Percentiles rank a stretch among this genome's conserved stretches.
Conservation (phyloP, 495 filamentous ascomycete species). For the Lophiostoma macrostomum region DNA sequence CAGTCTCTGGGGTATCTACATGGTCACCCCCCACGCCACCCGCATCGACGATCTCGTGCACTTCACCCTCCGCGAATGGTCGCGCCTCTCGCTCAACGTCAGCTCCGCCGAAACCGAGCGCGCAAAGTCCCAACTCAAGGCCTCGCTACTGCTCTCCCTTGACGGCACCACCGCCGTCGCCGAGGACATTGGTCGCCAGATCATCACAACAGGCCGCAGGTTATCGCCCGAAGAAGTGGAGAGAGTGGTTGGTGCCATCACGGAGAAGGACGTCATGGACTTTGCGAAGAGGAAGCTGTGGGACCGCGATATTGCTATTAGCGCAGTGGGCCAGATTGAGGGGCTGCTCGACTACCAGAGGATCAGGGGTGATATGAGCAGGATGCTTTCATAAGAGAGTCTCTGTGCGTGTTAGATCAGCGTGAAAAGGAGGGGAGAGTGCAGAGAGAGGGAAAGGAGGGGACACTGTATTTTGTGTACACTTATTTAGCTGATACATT, state of each 20-base stretch:
- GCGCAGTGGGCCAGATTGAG: constrained; percentile 88
- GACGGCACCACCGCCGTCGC: constrained; percentile 96
- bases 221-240: constrained; percentile 93
- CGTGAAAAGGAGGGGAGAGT: background rate
- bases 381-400: constrained; percentile 59
- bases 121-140: constrained; percentile 98
- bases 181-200: constrained; percentile 97
- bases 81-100: constrained; percentile 82
- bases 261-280: constrained; percentile 94
- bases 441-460: background rate
- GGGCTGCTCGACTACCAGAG: constrained; percentile 86
- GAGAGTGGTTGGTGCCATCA: constrained; percentile 77
- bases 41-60: constrained; percentile 91
- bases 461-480: constrained; percentile 31
- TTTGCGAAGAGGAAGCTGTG: constrained; percentile 89
- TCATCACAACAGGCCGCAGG: constrained; percentile 92
- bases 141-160: constrained; percentile 91
- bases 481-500: constrained; percentile 18
- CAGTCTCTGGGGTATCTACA: constrained; percentile 97
- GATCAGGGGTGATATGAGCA: constrained; percentile 83
- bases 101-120: constrained; percentile 90
- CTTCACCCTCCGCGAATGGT: constrained; percentile 98
- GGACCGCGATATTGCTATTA: constrained; percentile 95
- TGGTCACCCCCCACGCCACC: constrained; percentile 85
- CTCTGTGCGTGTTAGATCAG: background rate